Evolutionary conservation across 495 filamentous ascomycete species (phyloP), one percentile per base, ranked within the genome.

Genomic region (Margaritispora aquatica): DNA sequence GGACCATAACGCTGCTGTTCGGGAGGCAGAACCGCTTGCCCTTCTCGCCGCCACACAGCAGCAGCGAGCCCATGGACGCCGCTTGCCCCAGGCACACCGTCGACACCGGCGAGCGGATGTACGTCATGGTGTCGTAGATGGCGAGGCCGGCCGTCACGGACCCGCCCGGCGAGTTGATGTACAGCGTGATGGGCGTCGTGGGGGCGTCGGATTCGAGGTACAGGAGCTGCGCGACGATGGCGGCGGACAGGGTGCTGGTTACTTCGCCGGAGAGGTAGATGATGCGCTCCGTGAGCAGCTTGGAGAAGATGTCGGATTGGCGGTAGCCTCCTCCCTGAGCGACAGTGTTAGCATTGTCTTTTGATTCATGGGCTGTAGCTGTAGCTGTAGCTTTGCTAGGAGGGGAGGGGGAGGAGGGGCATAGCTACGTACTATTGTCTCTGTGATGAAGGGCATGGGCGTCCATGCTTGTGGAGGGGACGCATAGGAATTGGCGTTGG

Each of bases 81-180:
- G 94, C 94, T 70, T 95, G 91, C 4, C 94, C 94, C 22, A 97
- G 80, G 70, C 95, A 97, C 62, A 97, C 96, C 2, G 94, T 98
- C 44, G 85, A 88, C 3, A 97, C 90, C 10, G 94, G 90, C 3
- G 88, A 88, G 60, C 84, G 84, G 73, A 98, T 97, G 75, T 97
- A 98, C 60, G 86, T 86, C 93, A 98, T 98, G 51, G 95, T 97
- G 72, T 98, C 94, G 78, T 98, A 98, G 69, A 98, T 97, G 49
- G 94, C 92, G 26, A 98, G 81, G 5, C 94, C 88, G 22, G 31
- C 92, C 54, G 93, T 97, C 38, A 98, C 94, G n/a, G 87, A 90
- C 29, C 94, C 94, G 26, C 94, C 94, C 2, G 95, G 95, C 0
- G 90, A 93, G 73, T 98, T 95, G 73, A 98, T 97, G 74, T 98